Evolutionary conservation across 139 green algal genomes (phyloP), one percentile per base, ranked within the genome.

Genomic region (Zygnema circumcarinatum): DNA sequence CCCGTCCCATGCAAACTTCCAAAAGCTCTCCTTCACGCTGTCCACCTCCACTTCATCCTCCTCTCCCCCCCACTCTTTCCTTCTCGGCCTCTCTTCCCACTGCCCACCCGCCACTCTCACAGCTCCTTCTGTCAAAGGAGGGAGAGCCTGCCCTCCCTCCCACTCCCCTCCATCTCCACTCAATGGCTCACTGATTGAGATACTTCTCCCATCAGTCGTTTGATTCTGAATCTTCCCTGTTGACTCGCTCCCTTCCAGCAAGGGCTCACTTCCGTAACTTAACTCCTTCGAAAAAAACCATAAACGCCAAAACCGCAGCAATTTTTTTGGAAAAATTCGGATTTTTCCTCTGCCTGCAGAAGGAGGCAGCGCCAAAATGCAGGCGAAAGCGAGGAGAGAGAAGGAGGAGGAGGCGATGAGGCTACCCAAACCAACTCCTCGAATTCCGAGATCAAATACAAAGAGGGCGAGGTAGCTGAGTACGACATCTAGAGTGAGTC

Each of bases 401-500:
- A 36, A 35, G 0, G 1, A 1, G 36, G 53, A n/a, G 2, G 79
- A 53, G 36, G 84, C 84, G 16, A 79, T 25, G 25, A 89, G 36
- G 54, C 73, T 89, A 21, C 38, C 35, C 21, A 89, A 22, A 0
- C 84, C 76, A 38, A 89, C 79, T 0, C 84, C 84, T 33, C 29
- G 32, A 7, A 89, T 89, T 1, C 84, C 84, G 20, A 39, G 36
- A 1, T 88, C 33, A 79, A 89, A 52, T 0, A 81, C 38, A 52
- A 73, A 89, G 38, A 89, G 76, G 1, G 84, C 20, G 7, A 88
- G 21, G 84, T 89, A 89, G 20, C 81, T 89, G 2, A 36, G 41
- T 21, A 80, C 32, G 36, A 95, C 93, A 36, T 95, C 92, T 29
- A 95, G 41, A 25, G 92, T 0, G 0, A 92, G 41, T 21, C 92